phyloP scores from a whole-genome alignment of 2,329 filamentous ascomycete genomes.

The Ampelomyces quisqualis region DNA sequence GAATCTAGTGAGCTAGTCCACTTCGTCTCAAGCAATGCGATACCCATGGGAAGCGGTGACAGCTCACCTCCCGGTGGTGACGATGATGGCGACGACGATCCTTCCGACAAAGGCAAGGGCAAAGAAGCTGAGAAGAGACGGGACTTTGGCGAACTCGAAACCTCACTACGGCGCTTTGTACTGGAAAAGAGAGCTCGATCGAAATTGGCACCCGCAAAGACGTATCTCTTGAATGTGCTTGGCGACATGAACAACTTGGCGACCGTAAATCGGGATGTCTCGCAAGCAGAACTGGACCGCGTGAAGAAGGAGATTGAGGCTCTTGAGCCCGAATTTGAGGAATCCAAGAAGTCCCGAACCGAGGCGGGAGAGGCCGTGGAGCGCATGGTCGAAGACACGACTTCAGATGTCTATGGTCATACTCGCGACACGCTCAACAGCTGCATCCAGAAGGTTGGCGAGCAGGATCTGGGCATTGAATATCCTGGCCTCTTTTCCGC shows the following conservation, averaged over 20 bases:
- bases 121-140: slow-evolving; percentile 74
- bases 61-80: slow-evolving; percentile 39
- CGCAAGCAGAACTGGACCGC: slow-evolving; percentile 78
- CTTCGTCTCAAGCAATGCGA: slow-evolving; percentile 95
- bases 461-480: slow-evolving; percentile 74
- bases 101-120: slow-evolving; percentile 63
- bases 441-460: slow-evolving; percentile 76
- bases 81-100: slow-evolving; percentile 45
- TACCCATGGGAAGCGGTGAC: slow-evolving; percentile 63
- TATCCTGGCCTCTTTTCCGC: slow-evolving; percentile 84
- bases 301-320: slow-evolving; percentile 78
- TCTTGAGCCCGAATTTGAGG: slow-evolving; percentile 81
- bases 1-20: slow-evolving; percentile 91
- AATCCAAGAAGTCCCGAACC: slow-evolving; percentile 74
- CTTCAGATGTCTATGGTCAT: slow-evolving; percentile 80
- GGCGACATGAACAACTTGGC: slow-evolving; percentile 83
- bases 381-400: slow-evolving; percentile 78
- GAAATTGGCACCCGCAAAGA: slow-evolving; percentile 92
- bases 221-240: slow-evolving; percentile 90
- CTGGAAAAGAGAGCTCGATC: slow-evolving; percentile 93
- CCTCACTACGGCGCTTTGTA: slow-evolving; percentile 86
- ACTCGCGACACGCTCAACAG: slow-evolving; percentile 72
- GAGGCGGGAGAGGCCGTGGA: slow-evolving; percentile 83
- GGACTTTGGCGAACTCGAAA: slow-evolving; percentile 87
- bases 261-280: slow-evolving; percentile 82